Base-by-base conservation (phyloP, 2,329 filamentous ascomycete species). In the Penicillium glabrum region DNA sequence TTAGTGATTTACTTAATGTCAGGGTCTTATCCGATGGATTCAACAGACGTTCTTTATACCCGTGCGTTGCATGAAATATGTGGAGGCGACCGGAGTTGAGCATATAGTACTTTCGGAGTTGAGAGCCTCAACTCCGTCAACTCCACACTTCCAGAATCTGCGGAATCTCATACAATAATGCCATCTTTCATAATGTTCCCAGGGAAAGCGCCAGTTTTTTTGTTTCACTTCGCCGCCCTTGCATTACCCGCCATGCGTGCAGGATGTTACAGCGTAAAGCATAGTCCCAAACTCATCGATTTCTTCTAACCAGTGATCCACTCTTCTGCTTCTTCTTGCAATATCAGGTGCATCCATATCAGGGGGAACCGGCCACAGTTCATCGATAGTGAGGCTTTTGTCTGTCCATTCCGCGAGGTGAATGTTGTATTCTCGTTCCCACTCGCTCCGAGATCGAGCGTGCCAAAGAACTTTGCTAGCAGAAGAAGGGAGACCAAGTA, bases 271-370 rank as follows among this genome's bases (percentile, higher is more conserved):
- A 0, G 80, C 75, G 56, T 79, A 83, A 0, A 83, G 57, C 79
- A 82, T 80, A 1, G 74, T 81, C 0, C 82, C 81, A 66, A 77
- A 83, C 50, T 81, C 80, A 62, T 84, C 82, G 1, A 83, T 62
- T 27, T 70, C 67, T 48, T 82, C 77, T 16, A 84, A 54, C 82
- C 82, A 84, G 10, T 61, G 67, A 37, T 82, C 79, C 0, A 82
- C 74, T 53, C 79, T 74, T 3, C 55, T 48, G 1, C 69, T 71
- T 54, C 75, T 72, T 48, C 68, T 62, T 1, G 51, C 49, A 39
- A 77, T 44, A 0, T 59, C 67, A 2, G 47, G 13, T 3, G 74
- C 71, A 19, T 70, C 65, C 10, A 76, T 53, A 1, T 70, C 69
- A 0, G 53, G 29, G 3, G 76, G 73, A 5, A 72, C 65, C 0